Evolutionary conservation across 2,329 filamentous ascomycete species (phyloP), one percentile per base, ranked within the genome.

Genomic region (Rhynchosporium agropyri): DNA sequence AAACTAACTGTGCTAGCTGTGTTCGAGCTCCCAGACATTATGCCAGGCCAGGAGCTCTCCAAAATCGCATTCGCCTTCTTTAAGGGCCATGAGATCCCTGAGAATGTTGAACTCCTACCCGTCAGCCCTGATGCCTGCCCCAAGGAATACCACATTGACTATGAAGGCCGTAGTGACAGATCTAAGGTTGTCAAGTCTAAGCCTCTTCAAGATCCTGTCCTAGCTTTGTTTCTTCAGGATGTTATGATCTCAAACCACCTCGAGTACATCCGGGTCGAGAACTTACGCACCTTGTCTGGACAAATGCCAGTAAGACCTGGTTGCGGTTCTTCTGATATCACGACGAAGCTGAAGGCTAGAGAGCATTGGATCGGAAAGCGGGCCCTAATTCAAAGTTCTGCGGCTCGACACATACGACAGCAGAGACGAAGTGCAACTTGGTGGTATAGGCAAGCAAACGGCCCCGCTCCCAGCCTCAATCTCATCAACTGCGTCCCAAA

Each of bases 181-280:
- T 48, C 48, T 7, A 61, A 65, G n/a, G 53, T 61, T n/a, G 28
- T 66, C 4, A 12, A 42, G 3, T 9, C 43, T 4, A 15, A 59
- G 3, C 57, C 63, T 10, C 26, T 65, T 12, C 6, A 54, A 12
- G 57, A 67, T 49, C 54, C 48, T 7, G 43, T 12, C 6, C 12
- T 68, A 15, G 42, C 36, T 13, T 10, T 62, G 4, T 67, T 70
- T 29, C 61, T 68, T 8, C 40, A 62, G 29, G 68, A 70, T 56
- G 28, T 65, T 36, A 45, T 64, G n/a, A 57, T 67, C 49, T 61
- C 65, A 1, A 65, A 67, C 36, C 51, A 61, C 33, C 33, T 67
- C 8, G 66, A 68, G n/a, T 26, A 49, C 59, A 15, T 51, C 63
- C 0, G 53, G 4, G n/a, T 5, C 4, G 12, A 45, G 13, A 8